Base-by-base conservation (phyloP, 2,329 filamentous ascomycete genomes). In the Colletotrichum orbiculare region DNA sequence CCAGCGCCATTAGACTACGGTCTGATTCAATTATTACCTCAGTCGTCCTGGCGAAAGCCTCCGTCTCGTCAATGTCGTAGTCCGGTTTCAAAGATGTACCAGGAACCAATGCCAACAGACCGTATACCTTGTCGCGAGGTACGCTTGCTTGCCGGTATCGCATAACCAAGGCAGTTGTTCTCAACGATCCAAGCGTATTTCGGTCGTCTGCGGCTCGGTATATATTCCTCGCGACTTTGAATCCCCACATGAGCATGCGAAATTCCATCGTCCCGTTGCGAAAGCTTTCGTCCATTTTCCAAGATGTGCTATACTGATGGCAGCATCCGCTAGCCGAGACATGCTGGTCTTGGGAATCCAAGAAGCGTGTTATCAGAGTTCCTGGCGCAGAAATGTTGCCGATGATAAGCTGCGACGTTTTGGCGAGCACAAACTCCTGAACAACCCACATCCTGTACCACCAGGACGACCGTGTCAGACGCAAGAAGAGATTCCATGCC, bases 351-450 rank as follows among this genome's bases (percentile, higher is more conserved):
- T 46, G 25, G 1, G 8, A 9, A 8, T 17, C 9, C 4, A 17
- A 46, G 43, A 17, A 7, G 3, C n/a, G n/a, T 10, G 43, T 17
- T 4, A 46, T 46, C 43, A 46, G 15, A 1, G 2, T 6, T 6
- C 43, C 43, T 1, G 43, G 43, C 1, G 17, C 43, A 17, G 15
- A n/a, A 17, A 10, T 17, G 8, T 46, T 46, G 8, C 43, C 43
- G 8, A 46, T 10, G 15, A 46, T 15, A 17, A 46, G 43, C 7
- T 15, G 43, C 15, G 43, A 46, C 43, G 17, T 15, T 17, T 10
- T n/a, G 7, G 43, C 43, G 2, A 86, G 74, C 79, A 37, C 50
- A 11, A 54, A 39, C 41, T 54, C 41, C 37, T 41, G 50, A 7
- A 54, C 50, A 38, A 50, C 47, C 47, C 47, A 50, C 33, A 38